Evolutionary conservation across 306 rosid genomes (phyloP), one percentile per base, ranked within the genome.

Genomic region (Castanospermum australe): DNA sequence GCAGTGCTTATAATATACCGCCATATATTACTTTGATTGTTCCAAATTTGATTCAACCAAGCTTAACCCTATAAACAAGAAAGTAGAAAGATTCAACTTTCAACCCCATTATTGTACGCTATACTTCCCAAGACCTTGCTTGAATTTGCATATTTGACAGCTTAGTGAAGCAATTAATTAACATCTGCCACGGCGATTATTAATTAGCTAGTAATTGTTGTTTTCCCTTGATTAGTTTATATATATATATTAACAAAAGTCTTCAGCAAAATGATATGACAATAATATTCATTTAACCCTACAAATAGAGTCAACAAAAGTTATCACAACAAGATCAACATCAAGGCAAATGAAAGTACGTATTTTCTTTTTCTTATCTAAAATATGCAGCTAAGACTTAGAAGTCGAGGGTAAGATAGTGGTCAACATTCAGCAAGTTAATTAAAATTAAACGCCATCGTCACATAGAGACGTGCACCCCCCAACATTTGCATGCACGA

Each of bases 231-330:
- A 63, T 47, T 66, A 66, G 47, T 54, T 77, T 12, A n/a, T n/a
- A n/a, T n/a, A n/a, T n/a, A n/a, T n/a, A n/a, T n/a, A 48, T 63
- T 6, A 22, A 8, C 11, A 62, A 76, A 76, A 55, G 61, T 67
- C 70, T 44, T 57, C 2, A 50, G 18, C 41, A 21, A 47, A 33
- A 63, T 22, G 9, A 64, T 36, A 48, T 20, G 36, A 22, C 20
- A 61, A 45, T 8, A 5, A 21, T 13, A 25, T 59, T 44, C 0
- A 75, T 30, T 45, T 47, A 28, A 44, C 10, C 54, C 54, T 8
- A 69, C 24, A 70, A 70, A 15, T 64, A n/a, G 57, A 68, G 82
- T 76, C 78, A 82, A 76, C n/a, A 60, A 67, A 61, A 56, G 64
- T n/a, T 50, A 45, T 60, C 44, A 45, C 5, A n/a, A n/a, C n/a